Evolutionary conservation across 1,284 basidiomycete species (phyloP).

Genomic region (Clitocybe nebularis): DNA sequence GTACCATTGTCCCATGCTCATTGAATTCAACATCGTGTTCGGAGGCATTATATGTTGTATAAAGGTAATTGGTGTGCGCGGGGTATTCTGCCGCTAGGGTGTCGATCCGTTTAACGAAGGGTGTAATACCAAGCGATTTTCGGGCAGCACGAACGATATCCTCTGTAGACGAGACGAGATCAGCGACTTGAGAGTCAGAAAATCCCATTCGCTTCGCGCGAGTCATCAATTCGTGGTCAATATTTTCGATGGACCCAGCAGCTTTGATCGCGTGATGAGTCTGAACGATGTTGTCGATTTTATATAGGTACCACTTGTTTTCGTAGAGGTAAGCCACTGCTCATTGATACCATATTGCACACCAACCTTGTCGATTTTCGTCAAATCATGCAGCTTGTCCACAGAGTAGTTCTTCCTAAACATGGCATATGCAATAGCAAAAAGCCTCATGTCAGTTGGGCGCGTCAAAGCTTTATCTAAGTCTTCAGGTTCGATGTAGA

Average conservation of each 20-base stretch:
- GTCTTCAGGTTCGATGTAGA: slow-evolving; percentile 80
- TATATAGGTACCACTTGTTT: slow-evolving; percentile 92
- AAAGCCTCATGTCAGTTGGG: slow-evolving; percentile 91
- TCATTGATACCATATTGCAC: no score
- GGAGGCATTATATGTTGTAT: slow-evolving; percentile 98
- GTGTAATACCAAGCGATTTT: slow-evolving; percentile 85
- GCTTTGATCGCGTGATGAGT: slow-evolving; percentile 73
- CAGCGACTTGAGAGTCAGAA: slow-evolving; percentile 90
- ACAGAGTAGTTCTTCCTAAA: slow-evolving; percentile 91
- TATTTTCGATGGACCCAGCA: slow-evolving; percentile 62
- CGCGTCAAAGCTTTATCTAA: slow-evolving; percentile 74
- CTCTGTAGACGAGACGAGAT: slow-evolving; percentile 69
- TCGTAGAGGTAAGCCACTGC: no score
- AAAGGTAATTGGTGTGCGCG: slow-evolving; percentile 98
- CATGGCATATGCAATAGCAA: slow-evolving; percentile 97
- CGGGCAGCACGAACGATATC: slow-evolving; percentile 79
- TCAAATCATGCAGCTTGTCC: slow-evolving; percentile 87
- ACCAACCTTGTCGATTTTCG: slow-evolving; percentile 92
- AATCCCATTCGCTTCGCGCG: slow-evolving; percentile 93
- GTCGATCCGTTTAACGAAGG: slow-evolving; percentile 99
- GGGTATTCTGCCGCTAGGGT: slow-evolving; percentile 99
- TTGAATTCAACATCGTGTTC: slow-evolving; percentile 96
- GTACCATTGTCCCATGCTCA: slow-evolving; percentile 97
- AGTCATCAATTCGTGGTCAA: slow-evolving; percentile 70
- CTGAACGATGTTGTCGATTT: slow-evolving; percentile 95